Evolutionary conservation across 345 rosid genomes (phyloP).

Genomic region (Clausena lansium): DNA sequence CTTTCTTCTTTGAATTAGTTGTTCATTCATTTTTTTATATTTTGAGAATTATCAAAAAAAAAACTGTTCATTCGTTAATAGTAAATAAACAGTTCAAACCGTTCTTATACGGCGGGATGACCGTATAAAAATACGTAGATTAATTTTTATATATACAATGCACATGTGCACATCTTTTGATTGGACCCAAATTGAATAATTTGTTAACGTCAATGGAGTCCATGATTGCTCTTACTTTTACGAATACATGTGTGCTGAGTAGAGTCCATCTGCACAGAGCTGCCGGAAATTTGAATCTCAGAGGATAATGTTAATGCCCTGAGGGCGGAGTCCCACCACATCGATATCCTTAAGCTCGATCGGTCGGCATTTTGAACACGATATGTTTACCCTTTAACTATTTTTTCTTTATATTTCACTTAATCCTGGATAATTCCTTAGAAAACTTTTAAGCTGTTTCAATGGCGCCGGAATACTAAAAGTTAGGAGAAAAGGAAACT

Average conservation of each 20-base stretch:
- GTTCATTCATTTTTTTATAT: no score
- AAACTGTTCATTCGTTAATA: no score
- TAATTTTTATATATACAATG: neutral
- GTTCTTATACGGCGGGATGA: neutral
- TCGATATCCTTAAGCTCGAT: neutral
- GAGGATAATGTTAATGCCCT: neutral
- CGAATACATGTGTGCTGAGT: neutral
- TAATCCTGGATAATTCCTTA: neutral
- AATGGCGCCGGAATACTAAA: neutral
- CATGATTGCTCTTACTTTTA: neutral
- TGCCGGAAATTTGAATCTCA: slow-evolving; percentile 1
- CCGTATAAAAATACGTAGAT: neutral
- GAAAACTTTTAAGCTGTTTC: neutral
- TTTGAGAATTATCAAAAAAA: no score
- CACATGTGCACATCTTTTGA: slow-evolving; percentile 3
- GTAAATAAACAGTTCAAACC: neutral
- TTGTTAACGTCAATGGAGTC: neutral
- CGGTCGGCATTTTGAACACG: neutral
- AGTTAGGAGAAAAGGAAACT: neutral
- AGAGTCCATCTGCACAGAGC: neutral
- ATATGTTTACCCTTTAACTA: neutral
- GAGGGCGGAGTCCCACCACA: neutral
- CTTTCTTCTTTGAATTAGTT: neutral
- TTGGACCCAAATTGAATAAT: neutral
- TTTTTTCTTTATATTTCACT: neutral